These are phyloP conservation scores for Diaporthe longicolla DNA, from an alignment of 2,329 filamentous ascomycete species.

Conservation along the genomic window DNA sequence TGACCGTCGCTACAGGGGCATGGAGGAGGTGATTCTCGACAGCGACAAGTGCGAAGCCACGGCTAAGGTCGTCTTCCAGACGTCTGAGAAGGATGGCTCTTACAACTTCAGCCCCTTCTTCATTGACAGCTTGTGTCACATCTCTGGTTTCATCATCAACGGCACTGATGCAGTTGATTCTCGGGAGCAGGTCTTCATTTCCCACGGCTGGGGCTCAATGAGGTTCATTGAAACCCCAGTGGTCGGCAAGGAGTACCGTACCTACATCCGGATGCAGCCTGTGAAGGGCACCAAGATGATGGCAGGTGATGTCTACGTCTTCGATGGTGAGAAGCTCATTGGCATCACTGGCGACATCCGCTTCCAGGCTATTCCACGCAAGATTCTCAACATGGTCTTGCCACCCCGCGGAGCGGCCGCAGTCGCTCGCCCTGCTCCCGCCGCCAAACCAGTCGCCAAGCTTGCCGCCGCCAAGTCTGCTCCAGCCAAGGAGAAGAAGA, in stretches of 20 bases:
- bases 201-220: conserved; percentile 71
- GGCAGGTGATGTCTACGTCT: conserved; percentile 68
- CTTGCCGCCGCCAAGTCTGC: conserved; percentile 45
- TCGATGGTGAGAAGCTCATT: conserved; percentile 65
- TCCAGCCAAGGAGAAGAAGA: conserved; percentile 59
- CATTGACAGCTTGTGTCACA: conserved; percentile 71
- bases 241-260: conserved; percentile 64
- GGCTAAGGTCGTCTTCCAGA: conserved; percentile 62
- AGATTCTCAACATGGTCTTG: conserved; percentile 76
- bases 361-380: conserved; percentile 77
- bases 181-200: conserved; percentile 69
- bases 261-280: conserved; percentile 71
- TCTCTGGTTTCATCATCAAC: conserved; percentile 74
- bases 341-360: conserved; percentile 69
- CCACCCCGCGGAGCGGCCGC: conserved; percentile 67
- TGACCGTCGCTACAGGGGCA: conserved; percentile 66
- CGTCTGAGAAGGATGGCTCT: conserved; percentile 61
- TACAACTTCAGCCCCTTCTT: conserved; percentile 72
- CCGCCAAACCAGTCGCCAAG: conserved; percentile 48
- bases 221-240: conserved; percentile 63
- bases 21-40: conserved; percentile 71
- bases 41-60: conserved; percentile 60
- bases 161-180: conserved; percentile 69
- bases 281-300: conserved; percentile 65
- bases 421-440: conserved; percentile 49